These are phyloP conservation scores for Leccinum subtestaceum DNA, from an alignment of 768 basidiomycete species.

Conservation along the genomic window DNA sequence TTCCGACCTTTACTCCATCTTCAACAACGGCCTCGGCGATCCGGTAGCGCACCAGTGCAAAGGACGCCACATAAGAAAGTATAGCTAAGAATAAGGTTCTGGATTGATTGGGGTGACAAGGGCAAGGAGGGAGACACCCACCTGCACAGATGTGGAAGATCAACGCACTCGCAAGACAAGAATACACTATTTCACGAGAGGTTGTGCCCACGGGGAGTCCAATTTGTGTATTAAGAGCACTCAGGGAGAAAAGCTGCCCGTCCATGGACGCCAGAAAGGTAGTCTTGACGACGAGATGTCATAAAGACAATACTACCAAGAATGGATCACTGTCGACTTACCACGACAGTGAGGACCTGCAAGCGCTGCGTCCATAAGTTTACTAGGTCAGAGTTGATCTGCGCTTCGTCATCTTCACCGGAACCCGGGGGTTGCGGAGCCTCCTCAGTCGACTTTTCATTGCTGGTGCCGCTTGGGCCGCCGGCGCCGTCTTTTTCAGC, in stretches of 20 bases:
- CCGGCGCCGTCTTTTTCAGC: constrained; percentile 4
- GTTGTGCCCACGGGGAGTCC: constrained; percentile 2
- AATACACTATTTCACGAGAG: constrained; percentile 26
- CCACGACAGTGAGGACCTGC: constrained; percentile 29
- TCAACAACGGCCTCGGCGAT: constrained; percentile 16
- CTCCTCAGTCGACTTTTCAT: constrained; percentile 2
- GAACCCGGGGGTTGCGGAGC: constrained; percentile 1
- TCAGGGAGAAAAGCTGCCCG: constrained; percentile 28
- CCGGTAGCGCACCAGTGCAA: constrained; percentile 28
- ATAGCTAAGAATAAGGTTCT: constrained; percentile 13
- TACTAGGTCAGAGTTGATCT: constrained; percentile 19
- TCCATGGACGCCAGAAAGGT: constrained; percentile 30
- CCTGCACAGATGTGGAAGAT: constrained; percentile 31
- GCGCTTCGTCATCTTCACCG: constrained; percentile 8
- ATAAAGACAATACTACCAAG: background rate
- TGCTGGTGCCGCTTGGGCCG: constrained; percentile 2
- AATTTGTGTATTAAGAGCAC: constrained; percentile 20
- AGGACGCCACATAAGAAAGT: constrained; percentile 29
- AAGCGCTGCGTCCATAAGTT: constrained; percentile 26
- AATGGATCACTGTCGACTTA: constrained; percentile 10
- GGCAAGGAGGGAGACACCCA: constrained; percentile 10
- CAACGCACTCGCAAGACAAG: constrained; percentile 30
- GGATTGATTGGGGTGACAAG: background rate
- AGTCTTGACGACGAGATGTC: constrained; percentile 19
- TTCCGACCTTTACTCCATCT: constrained; percentile 17